These are phyloP conservation scores for Clonostachys byssicola DNA, from an alignment of 2,329 filamentous ascomycete species.

Conservation along the genomic window DNA sequence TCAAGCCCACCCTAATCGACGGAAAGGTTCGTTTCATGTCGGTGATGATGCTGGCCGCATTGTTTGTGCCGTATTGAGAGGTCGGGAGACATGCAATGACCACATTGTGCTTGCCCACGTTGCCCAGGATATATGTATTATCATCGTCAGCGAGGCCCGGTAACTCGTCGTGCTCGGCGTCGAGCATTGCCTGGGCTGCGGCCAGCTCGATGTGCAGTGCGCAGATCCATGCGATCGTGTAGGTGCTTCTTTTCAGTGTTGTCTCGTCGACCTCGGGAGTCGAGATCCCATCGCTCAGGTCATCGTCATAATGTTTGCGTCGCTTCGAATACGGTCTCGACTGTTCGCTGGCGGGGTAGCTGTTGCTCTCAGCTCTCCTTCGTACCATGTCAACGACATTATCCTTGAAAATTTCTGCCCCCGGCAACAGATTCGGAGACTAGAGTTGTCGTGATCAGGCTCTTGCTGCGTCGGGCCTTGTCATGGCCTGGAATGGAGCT, in stretches of 20 bases:
- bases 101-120: slow-evolving; percentile 12
- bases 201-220: slow-evolving; percentile 15
- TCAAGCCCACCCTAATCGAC: slow-evolving; percentile 5
- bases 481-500: too few relatives aligned
- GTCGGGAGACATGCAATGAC: slow-evolving; percentile 16
- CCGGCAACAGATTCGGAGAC: too few relatives aligned
- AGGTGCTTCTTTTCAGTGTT: slow-evolving; percentile 1
- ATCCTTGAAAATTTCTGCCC: too few relatives aligned
- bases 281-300: too few relatives aligned
- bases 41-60: slow-evolving; percentile 10
- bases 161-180: slow-evolving; percentile 9
- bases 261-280: too few relatives aligned
- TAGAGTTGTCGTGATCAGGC: too few relatives aligned
- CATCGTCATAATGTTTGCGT: too few relatives aligned
- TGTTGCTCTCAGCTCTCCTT: too few relatives aligned
- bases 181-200: slow-evolving; percentile 17
- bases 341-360: too few relatives aligned
- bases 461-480: too few relatives aligned
- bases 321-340: too few relatives aligned
- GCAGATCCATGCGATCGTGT: slow-evolving; percentile 24
- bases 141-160: slow-evolving; percentile 4
- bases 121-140: slow-evolving; percentile 15
- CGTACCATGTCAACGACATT: too few relatives aligned
- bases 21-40: slow-evolving; percentile 8
- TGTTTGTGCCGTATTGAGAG: slow-evolving; percentile 10